Evolutionary conservation across 306 rosid species (phyloP), one percentile per base, ranked within the genome.

Genomic region (Gastrolobium villosum): DNA sequence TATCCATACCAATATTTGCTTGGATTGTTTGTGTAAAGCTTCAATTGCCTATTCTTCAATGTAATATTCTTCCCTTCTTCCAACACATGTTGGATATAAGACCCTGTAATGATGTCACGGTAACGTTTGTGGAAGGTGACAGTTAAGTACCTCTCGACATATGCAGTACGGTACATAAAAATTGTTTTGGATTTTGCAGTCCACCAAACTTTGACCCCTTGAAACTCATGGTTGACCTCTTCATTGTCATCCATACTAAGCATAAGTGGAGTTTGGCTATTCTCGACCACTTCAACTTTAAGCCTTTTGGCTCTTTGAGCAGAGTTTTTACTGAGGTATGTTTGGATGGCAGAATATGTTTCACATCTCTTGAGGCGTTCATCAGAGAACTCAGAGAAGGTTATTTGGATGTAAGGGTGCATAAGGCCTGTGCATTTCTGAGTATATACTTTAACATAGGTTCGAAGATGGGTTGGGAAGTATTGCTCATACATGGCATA

Each of bases 231-330:
- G 0, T 65, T 80, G 34, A 89, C 85, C 28, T 84, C 90, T 57
- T 87, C 84, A 8, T 72, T 78, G 28, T 86, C 87, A 13, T 77
- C 93, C 84, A 85, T 50, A 52, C 35, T 70, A 0, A 87, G 86
- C 2, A 80, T 65, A 0, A 81, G 26, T 20, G 26, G 26, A 20
- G 26, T 20, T 1, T 20, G 26, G 26, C 26, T 20, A 20, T 20
- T 1, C 26, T 20, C 1, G 26, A 20, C 26, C 26, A 20, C 26
- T 20, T 20, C 26, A 20, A 1, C 26, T 20, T 20, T 20, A 20
- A 20, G 26, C 26, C 26, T 20, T 20, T 20, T 20, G 26, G 26
- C 26, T 0, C 26, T 20, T 20, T 20, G 26, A 20, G 26, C 0
- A 20, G 26, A 20, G 26, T 20, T 20, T 20, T 0, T 1, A 20